Evolutionary conservation across 495 filamentous ascomycete species (phyloP).

Genomic region (Cudoniella acicularis): DNA sequence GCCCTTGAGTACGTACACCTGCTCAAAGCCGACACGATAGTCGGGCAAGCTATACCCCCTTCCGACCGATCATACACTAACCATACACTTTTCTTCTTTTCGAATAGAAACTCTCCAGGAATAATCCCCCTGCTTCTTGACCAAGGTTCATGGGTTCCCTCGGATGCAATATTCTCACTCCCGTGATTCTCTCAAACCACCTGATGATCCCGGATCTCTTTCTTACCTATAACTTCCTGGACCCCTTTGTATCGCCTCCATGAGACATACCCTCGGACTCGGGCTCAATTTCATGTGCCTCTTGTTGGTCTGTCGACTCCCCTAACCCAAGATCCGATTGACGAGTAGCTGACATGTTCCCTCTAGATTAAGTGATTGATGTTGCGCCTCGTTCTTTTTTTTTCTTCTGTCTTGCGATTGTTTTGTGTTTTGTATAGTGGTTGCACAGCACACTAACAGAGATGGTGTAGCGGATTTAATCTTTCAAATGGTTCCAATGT

Average conservation of each 20-base stretch:
- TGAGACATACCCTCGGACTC: background rate
- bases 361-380: conserved; percentile 8
- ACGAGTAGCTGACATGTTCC: conserved; percentile 7
- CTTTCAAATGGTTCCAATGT: conserved; percentile 11
- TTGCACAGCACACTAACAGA: conserved; percentile 26
- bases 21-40: conserved; percentile 16
- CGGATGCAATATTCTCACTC: too few species aligned
- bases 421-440: conserved; percentile 10
- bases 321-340: background rate
- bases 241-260: too few species aligned
- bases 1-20: conserved; percentile 29
- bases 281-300: background rate
- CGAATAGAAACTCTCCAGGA: conserved; percentile 11
- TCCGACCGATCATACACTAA: conserved; percentile 26
- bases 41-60: conserved; percentile 19
- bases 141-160: too few species aligned
- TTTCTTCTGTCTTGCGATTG: conserved; percentile 12
- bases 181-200: too few species aligned
- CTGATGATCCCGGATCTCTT: too few species aligned
- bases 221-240: too few species aligned
- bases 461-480: conserved; percentile 22
- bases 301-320: conserved; percentile 19
- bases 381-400: conserved; percentile 10
- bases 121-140: too few species aligned
- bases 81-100: conserved; percentile 7